These are phyloP conservation scores for Luffa aegyptiaca DNA, from an alignment of 306 rosid species.

Conservation along the genomic window DNA sequence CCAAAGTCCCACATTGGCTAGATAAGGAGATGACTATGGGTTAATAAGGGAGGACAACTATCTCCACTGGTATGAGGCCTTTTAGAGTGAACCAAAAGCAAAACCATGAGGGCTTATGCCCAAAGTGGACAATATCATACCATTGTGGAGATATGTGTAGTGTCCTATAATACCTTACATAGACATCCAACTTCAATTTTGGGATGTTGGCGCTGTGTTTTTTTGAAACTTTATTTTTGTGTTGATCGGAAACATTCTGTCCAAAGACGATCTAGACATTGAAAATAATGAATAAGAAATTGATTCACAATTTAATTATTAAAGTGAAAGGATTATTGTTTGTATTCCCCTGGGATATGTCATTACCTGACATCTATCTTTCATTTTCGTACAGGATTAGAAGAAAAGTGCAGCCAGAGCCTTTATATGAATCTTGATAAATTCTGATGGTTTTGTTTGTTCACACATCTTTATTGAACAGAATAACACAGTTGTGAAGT, in stretches of 20 bases:
- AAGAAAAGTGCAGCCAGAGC: conserved; percentile 70
- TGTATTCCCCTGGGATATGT: not conserved
- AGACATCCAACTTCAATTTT: not conserved
- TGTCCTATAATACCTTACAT: too few species aligned
- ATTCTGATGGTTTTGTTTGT: not conserved
- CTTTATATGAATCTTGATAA: conserved; percentile 44
- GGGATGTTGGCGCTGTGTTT: not conserved
- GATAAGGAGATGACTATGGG: too few species aligned
- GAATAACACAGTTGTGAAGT: not conserved
- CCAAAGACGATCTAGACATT: not conserved
- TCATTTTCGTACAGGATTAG: conserved; percentile 57
- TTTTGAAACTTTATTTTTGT: not conserved
- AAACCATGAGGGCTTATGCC: too few species aligned
- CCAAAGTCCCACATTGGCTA: too few species aligned
- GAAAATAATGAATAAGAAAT: not conserved
- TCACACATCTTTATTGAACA: not conserved
- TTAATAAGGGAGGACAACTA: too few species aligned
- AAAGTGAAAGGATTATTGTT: not conserved
- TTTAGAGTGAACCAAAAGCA: too few species aligned
- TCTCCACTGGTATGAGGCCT: too few species aligned
- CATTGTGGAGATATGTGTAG: too few species aligned
- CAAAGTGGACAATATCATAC: too few species aligned
- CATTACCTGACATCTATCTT: conserved; percentile 11
- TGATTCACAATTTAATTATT: not conserved
- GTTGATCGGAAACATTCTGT: not conserved